A percentile compares a stretch with the other conserved stretches of the same genome.
Evolutionary conservation across 202 grass and related monocot genomes (phyloP).

Genomic region (Elaeis oleifera): DNA sequence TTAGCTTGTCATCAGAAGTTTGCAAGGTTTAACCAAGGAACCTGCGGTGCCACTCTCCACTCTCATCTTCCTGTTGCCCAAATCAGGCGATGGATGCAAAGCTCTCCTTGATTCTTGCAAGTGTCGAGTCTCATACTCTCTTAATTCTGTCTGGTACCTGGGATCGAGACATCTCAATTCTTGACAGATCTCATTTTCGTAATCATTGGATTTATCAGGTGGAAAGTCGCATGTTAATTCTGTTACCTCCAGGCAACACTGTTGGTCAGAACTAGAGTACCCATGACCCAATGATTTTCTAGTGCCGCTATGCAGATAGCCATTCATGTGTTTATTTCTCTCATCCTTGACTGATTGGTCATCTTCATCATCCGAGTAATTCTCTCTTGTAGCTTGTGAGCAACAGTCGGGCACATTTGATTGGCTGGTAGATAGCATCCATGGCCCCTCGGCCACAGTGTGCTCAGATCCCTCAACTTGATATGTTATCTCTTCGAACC

Average conservation of each 20-base stretch:
- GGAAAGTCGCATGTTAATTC: too few species aligned
- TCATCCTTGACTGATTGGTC: constrained; percentile 27
- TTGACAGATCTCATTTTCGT: constrained; percentile 20
- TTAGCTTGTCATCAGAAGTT: too few species aligned
- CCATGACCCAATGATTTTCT: constrained; percentile 25
- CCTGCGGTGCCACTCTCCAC: constrained; percentile 2
- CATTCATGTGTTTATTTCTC: constrained; percentile 26
- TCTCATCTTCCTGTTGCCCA: constrained; percentile 21
- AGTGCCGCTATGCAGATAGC: constrained; percentile 24
- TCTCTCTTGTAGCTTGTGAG: constrained; percentile 23
- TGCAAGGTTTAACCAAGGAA: constrained; percentile 14
- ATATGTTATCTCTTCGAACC: constrained; percentile 75
- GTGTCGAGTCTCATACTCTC: constrained; percentile 41
- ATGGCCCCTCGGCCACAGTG: not conserved
- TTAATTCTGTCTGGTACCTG: constrained; percentile 46
- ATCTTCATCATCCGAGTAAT: constrained; percentile 29
- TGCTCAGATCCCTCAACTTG: constrained; percentile 27
- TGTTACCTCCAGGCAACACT: not conserved
- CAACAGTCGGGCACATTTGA: constrained; percentile 14
- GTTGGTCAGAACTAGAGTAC: constrained; percentile 41
- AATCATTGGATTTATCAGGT: constrained; percentile 22
- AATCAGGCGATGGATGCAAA: constrained; percentile 48
- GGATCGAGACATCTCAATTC: constrained; percentile 23
- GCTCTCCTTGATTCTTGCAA: constrained; percentile 32
- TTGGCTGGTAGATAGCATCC: not conserved